phyloP scores from a whole-genome alignment of 106 monocot species.

The Apostasia ramifera region DNA sequence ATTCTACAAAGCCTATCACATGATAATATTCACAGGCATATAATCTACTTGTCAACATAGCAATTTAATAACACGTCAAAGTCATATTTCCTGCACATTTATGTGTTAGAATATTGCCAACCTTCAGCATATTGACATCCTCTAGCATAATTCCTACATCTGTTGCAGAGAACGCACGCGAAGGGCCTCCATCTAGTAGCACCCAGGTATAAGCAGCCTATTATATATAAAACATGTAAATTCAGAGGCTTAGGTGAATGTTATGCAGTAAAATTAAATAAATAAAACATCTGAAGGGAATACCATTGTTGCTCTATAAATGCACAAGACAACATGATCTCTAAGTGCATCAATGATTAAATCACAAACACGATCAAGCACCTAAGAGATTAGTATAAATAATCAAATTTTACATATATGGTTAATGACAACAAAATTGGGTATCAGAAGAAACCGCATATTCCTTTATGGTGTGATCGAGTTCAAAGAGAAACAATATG shows the following conservation, averaged over 20 bases:
- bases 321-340: conserved; percentile 57
- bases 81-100: not conserved
- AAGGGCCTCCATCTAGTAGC: conserved; percentile 75
- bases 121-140: conserved; percentile 69
- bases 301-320: conserved; percentile 71
- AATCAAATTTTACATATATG: not conserved
- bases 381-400: conserved; percentile 16
- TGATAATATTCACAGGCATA: too few relatives aligned
- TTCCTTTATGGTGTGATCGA: too few relatives aligned
- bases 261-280: not conserved
- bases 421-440: too few relatives aligned
- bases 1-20: too few relatives aligned
- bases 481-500: not conserved
- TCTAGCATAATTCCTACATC: conserved; percentile 60
- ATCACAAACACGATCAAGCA: conserved; percentile 62
- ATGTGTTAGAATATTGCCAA: conserved; percentile 10
- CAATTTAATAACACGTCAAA: too few relatives aligned
- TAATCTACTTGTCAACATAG: too few relatives aligned
- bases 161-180: conserved; percentile 47
- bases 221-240: conserved; percentile 10
- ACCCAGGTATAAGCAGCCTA: conserved; percentile 64
- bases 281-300: not conserved
- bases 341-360: conserved; percentile 53
- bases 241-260: conserved; percentile 1
- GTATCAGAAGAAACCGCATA: too few relatives aligned